Base-by-base conservation (phyloP, 306 rosid genomes). In the Quillaja saponaria region DNA sequence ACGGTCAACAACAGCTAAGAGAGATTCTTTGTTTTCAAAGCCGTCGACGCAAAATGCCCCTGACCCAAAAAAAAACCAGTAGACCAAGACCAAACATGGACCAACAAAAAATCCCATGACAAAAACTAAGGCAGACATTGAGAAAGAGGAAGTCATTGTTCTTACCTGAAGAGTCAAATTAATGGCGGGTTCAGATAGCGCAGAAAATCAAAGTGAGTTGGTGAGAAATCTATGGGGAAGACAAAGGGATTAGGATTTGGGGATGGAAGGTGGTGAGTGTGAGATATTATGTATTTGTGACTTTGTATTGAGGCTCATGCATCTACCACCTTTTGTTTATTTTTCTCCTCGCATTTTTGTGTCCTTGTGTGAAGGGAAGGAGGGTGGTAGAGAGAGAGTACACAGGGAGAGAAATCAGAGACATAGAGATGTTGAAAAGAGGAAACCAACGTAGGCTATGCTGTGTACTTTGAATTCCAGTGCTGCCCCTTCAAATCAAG, bases 301-400 rank as follows among this genome's bases (percentile, higher is more conserved):
- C 44, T 39, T 68, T 67, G 49, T 59, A 74, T 66, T 82, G 85
- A 73, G 87, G 81, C 85, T 87, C 89, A 87, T 88, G 96, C 96
- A 88, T 85, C 87, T 88, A 82, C 90, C 85, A 83, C 90, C 87
- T 88, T 85, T 85, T 81, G 90, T 81, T 81, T 78, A 56, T 74
- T 64, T 55, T 73, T 37, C 18, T 11, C 58, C 38, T 12, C 20
- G 13, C 14, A 14, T 59, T 58, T 39, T 50, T 55, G 68, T 69
- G 58, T 78, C 31, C 44, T n/a, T 31, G 50, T 49, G 50, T 68
- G 69, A 37, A 59, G 61, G 61, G 73, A 64, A 74, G 45, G 81
- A 39, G 40, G 59, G 63, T 37, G 73, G 83, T 81, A 63, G 19
- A 28, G 61, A 60, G 84, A 80, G 44, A 8, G 44, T 37, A 37